Evolutionary conservation across 2,329 filamentous ascomycete species (phyloP), one percentile per base, ranked within the genome.

Genomic region (Trichoderma sp.): DNA sequence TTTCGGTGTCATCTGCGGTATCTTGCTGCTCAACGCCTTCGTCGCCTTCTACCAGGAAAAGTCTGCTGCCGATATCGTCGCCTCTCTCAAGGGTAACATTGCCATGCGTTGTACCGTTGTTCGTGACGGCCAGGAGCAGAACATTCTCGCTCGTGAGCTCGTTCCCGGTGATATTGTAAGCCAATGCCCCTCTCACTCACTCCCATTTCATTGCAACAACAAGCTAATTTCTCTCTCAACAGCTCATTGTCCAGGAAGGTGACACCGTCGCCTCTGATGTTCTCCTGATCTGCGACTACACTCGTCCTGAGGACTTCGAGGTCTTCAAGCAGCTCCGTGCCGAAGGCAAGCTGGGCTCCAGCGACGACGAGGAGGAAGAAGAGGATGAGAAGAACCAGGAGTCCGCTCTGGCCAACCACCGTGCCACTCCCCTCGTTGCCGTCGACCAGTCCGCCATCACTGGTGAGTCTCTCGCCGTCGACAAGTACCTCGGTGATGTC

Each of bases 381-480:
- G 30, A 60, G 30, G 57, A 70, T 34, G 57, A 70, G 53, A 69
- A 47, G 66, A 34, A 61, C 66, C 57, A 70, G 57, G 67, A 70
- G 67, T 53, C 39, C 57, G 39, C 39, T 39, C 39, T 70, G 28
- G 67, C 32, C 28, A 36, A 30, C 67, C 67, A 70, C 67, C 67
- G 67, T 15, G 57, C 67, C 39, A 62, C 66, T 62, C 39, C 67
- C 21, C 66, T 70, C 30, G 57, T 70, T 36, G 67, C 67, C 30
- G 92, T 97, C 75, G 94, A 97, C 82, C 94, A 97, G 86, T 97
- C 94, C 72, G 90, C 93, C 81, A 94, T 97, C 80, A 97, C 94
- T 73, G 94, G 94, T 77, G 94, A 97, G 84, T 97, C 94, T 75
- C 90, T 97, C 72, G 93, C 94, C 76, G 93, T 96, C 76, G 93